Base-by-base conservation (phyloP, 2,329 filamentous ascomycete species). In the Epichloe aotearoae region DNA sequence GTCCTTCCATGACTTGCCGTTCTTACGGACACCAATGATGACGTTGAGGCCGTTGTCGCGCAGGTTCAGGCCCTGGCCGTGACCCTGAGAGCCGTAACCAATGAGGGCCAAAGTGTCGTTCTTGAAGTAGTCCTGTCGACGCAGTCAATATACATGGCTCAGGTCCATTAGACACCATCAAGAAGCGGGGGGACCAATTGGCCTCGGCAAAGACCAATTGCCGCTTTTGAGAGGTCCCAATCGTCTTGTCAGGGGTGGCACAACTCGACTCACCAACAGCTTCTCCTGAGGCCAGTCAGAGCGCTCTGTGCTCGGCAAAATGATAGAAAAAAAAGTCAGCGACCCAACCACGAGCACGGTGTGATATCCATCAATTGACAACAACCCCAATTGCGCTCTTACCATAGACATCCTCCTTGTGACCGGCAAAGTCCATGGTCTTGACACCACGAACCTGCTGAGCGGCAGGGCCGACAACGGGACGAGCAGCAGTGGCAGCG, bases 11-110 rank as follows among this genome's bases (percentile, higher is more conserved):
- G 93, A 97, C 69, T 90, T 83, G 69, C 93, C 93, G 73, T 93
- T 85, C 85, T 97, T 97, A 68, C 93, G 87, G 68, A 98, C 93
- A 79, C 93, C 93, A 64, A 98, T 80, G 68, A 98, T 96, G 74
- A 98, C 93, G 73, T 97, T 97, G 62, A 98, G 82, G 70, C 93
- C 93, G 77, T 98, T 96, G 82, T 98, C 93, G 74, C 93, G 91
- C 70, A 98, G 86, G 83, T 98, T 98, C 58, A 98, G 88, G 71
- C 93, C 94, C 78, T 98, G 93, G 62, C 93, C 93, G 80, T 98
- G 93, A 65, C 93, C 93, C 77, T 96, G 90, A 58, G 90, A 96
- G 65, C 78, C 93, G 75, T 98, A 98, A 70, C 93, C 93, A 73
- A 98, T 98, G 67, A 98, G 86, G 67, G 93, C 93, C 64, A 98